Evolutionary conservation across 106 monocot species (phyloP).

Genomic region (Chionographis japonica): DNA sequence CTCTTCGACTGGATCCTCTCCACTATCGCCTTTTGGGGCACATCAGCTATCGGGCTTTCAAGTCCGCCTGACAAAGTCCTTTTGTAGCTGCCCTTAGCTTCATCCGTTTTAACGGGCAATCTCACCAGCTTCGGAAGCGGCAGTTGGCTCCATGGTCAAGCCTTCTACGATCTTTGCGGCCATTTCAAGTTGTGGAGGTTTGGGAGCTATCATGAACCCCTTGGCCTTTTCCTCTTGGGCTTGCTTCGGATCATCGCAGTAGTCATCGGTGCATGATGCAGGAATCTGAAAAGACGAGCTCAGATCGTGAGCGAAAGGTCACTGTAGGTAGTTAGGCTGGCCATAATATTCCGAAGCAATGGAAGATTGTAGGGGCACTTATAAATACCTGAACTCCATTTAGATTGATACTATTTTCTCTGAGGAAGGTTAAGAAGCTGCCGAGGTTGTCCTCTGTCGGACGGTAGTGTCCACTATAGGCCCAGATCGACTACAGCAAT

Average conservation of each 20-base stretch:
- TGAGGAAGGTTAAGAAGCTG: slow-evolving; percentile 61
- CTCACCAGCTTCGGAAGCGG: neutral
- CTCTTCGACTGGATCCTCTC: slow-evolving; percentile 79
- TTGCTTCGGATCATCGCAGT: slow-evolving; percentile 42
- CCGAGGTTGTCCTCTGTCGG: slow-evolving; percentile 67
- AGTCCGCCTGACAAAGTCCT: slow-evolving; percentile 83
- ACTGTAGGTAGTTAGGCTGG: neutral
- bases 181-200: slow-evolving; percentile 24
- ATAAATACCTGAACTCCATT: slow-evolving; percentile 41
- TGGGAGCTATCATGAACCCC: neutral
- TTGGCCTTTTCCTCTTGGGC: slow-evolving; percentile 8
- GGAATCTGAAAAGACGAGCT: slow-evolving; percentile 27
- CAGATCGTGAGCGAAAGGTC: neutral
- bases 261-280: slow-evolving; percentile 61
- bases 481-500: slow-evolving; percentile 56
- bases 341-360: neutral
- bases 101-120: slow-evolving; percentile 31
- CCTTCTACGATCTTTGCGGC: slow-evolving; percentile 18
- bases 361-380: neutral
- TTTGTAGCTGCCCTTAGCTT: slow-evolving; percentile 25
- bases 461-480: slow-evolving; percentile 93
- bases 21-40: slow-evolving; percentile 51
- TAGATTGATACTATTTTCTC: slow-evolving; percentile 50
- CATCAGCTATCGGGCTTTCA: slow-evolving; percentile 51
- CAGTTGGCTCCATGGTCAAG: neutral